These are phyloP conservation scores for Lentinula edodes DNA, from an alignment of 768 basidiomycete genomes.

Conservation along the genomic window DNA sequence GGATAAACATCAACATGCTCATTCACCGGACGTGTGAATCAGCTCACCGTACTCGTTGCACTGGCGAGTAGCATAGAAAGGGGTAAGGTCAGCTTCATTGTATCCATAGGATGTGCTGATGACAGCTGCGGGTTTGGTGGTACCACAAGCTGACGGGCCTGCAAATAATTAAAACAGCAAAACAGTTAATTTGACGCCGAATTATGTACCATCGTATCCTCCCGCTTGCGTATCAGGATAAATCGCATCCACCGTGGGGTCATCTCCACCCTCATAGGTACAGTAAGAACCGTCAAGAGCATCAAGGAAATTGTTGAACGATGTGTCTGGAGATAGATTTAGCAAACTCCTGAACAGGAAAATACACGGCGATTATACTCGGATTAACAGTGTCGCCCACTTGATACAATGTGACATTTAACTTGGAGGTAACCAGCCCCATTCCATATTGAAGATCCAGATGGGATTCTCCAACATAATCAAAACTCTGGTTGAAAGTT, in stretches of 20 bases:
- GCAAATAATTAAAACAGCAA: background rate
- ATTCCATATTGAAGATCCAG: constrained; percentile 46
- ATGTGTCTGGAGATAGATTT: constrained; percentile 8
- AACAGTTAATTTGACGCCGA: background rate
- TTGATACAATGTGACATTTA: constrained; percentile 32
- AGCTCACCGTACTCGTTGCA: constrained; percentile 28
- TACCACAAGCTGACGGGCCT: constrained; percentile 32
- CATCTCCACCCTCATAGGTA: constrained; percentile 40
- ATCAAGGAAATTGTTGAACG: constrained; percentile 40
- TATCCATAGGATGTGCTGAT: constrained; percentile 31
- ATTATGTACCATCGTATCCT: constrained; percentile 28
- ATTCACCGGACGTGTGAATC: background rate
- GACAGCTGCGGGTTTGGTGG: constrained; percentile 27
- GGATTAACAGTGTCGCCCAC: constrained; percentile 25
- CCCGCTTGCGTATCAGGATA: constrained; percentile 36
- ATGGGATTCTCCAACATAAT: constrained; percentile 36
- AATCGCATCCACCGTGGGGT: constrained; percentile 27
- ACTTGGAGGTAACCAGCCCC: constrained; percentile 32
- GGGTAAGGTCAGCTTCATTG: constrained; percentile 25
- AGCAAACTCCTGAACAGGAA: constrained; percentile 23
- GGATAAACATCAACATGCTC: constrained; percentile 8
- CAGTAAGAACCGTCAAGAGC: constrained; percentile 38
- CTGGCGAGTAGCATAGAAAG: constrained; percentile 26
- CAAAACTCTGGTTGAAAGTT: constrained; percentile 19
- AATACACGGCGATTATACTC: background rate